These are phyloP conservation scores for Arabidopsis lyrata DNA, from an alignment of 441 rosid genomes.

Conservation along the genomic window DNA sequence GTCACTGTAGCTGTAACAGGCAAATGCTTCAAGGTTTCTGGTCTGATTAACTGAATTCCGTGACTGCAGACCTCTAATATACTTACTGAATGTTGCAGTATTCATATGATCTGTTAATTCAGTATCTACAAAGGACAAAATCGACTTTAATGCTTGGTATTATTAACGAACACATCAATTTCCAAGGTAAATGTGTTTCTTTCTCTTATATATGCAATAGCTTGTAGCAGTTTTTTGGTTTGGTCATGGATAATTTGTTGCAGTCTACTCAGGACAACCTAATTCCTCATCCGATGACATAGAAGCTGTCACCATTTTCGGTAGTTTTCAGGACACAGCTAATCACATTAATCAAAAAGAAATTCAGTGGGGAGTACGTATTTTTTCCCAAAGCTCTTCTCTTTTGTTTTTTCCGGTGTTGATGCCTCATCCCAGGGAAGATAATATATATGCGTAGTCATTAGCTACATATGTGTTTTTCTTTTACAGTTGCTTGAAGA, in stretches of 20 bases:
- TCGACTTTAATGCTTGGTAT: constrained; percentile 91
- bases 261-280: constrained; percentile 97
- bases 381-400: constrained; percentile 5
- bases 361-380: constrained; percentile 96
- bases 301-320: constrained; percentile 79
- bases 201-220: constrained; percentile 27
- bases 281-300: constrained; percentile 81
- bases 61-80: constrained; percentile 40
- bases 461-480: constrained; percentile 24
- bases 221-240: constrained; percentile 6
- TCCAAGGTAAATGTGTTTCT: constrained; percentile 66
- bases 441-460: neutral
- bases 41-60: constrained; percentile 23
- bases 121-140: constrained; percentile 82
- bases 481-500: constrained; percentile 92
- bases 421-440: neutral
- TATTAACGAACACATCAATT: constrained; percentile 88
- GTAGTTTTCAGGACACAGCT: constrained; percentile 79
- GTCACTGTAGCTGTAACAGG: neutral
- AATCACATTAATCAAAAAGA: constrained; percentile 85
- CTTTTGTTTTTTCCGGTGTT: neutral
- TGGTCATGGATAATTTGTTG: constrained; percentile 39
- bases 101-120: constrained; percentile 91
- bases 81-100: constrained; percentile 62
- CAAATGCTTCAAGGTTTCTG: constrained; percentile 17